Base-by-base conservation (phyloP, 2,329 filamentous ascomycete genomes). In the Alternaria hordeiaustralica region DNA sequence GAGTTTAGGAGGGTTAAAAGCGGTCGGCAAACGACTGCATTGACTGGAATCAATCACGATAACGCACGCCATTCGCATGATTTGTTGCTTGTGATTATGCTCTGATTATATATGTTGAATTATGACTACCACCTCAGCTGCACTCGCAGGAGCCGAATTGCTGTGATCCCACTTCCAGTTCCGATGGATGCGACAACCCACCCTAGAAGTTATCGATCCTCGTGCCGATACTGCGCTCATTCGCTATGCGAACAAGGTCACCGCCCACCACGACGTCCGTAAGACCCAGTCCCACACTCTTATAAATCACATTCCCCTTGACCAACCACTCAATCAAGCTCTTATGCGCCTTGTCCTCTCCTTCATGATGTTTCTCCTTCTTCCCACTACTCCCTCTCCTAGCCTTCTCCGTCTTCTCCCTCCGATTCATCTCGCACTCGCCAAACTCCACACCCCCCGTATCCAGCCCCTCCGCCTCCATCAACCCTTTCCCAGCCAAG, bases 381-480 rank as follows among this genome's bases (percentile, higher is more conserved):
- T 69, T 70, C 10, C 68, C 69, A 61, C 26, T 69, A 63, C 89
- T 93, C 7, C 86, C 97, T 8, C 68, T 67, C 6, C 56, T 62
- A 20, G 72, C 73, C 26, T 69, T 71, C 12, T 69, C 70, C 26
- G 68, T 69, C 21, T 71, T 67, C 89, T 94, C 12, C 86, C 97
- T 26, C 89, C 94, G 7, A 84, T 97, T 30, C 84, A 93, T 71
- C 84, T 95, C 65, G 89, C 86, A n/a, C 83, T 86, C 13, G 66
- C 82, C 63, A 90, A 93, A 25, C 89, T 97, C 75, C 87, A 90
- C 74, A 86, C 91, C 66, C 86, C 97, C 56, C 88, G 94, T 81
- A 26, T 97, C 75, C 87, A 90, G 72, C 85, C 91, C 67, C 86
- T 97, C 57, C 88, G 94, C 81, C 89, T 97, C 76, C 13, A 80